A percentile compares a stretch with the other conserved stretches of the same genome.
Conservation (phyloP, 768 basidiomycete genomes). For the Daedaleopsis sinensis region DNA sequence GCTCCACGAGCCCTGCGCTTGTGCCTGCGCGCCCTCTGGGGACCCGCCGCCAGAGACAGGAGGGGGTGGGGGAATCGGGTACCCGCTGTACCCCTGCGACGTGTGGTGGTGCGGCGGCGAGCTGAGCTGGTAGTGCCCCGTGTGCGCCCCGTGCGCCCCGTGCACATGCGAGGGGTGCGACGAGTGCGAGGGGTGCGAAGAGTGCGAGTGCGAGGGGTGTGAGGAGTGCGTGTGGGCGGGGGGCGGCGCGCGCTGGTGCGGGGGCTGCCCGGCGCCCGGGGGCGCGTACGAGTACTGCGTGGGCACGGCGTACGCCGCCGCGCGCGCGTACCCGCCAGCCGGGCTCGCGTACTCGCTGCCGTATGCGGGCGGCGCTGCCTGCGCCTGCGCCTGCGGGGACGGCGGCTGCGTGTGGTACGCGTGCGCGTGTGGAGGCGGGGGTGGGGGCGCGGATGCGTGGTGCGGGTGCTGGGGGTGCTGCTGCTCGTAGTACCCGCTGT, state of each 20-base stretch:
- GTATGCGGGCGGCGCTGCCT: slow-evolving; percentile 15
- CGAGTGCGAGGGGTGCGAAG: too few species aligned
- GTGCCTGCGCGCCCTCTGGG: too few species aligned
- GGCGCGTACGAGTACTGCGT: slow-evolving; percentile 11
- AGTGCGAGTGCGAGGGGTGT: slow-evolving; percentile 6
- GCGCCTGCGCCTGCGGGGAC: slow-evolving; percentile 17
- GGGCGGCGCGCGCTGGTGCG: slow-evolving; percentile 1
- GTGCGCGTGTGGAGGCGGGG: slow-evolving; percentile 31
- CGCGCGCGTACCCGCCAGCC: slow-evolving; percentile 9
- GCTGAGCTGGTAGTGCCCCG: slow-evolving; percentile 29
- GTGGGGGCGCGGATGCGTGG: slow-evolving; percentile 23
- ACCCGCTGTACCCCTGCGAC: slow-evolving; percentile 27
- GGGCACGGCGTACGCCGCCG: slow-evolving; percentile 7
- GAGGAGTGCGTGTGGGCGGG: slow-evolving; percentile 7
- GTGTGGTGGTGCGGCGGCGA: slow-evolving; percentile 27
- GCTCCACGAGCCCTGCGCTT: slow-evolving; percentile 13
- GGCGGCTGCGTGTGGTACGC: slow-evolving; percentile 21
- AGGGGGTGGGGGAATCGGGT: slow-evolving; percentile 29
- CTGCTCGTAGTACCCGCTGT: slow-evolving; percentile 24
- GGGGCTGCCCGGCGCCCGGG: not conserved
- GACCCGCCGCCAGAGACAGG: slow-evolving; percentile 9
- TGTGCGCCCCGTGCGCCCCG: slow-evolving; percentile 4
- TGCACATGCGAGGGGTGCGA: slow-evolving; percentile 6
- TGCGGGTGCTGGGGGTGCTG: slow-evolving; percentile 25
- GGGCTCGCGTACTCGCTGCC: slow-evolving; percentile 15